Evolutionary conservation across 345 rosid species (phyloP).

Genomic region (Cardiospermum halicacabum): DNA sequence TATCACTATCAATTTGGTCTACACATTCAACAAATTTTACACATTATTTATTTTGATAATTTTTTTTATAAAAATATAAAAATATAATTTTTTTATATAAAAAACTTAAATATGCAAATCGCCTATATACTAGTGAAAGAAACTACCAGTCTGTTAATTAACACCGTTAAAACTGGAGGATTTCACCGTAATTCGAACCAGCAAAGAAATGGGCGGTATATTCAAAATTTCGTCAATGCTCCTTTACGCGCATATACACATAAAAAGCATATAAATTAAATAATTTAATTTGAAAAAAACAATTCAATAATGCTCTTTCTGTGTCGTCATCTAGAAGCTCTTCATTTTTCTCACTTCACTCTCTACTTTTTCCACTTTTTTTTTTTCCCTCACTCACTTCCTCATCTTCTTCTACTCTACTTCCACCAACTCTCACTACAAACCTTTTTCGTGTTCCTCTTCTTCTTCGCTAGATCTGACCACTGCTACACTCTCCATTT

Average conservation of each 20-base stretch:
- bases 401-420: constrained; percentile 1
- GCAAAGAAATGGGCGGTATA: not conserved
- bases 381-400: not conserved
- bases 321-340: constrained; percentile 5
- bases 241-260: too few species aligned
- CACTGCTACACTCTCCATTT: constrained; percentile 3
- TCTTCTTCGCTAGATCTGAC: constrained; percentile 22
- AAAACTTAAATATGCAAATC: too few species aligned
- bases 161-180: too few species aligned
- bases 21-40: too few species aligned
- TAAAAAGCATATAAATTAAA: too few species aligned
- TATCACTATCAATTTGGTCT: too few species aligned
- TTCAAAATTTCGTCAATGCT: constrained; percentile 3
- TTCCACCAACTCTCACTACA: not conserved
- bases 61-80: too few species aligned
- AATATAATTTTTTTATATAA: too few species aligned
- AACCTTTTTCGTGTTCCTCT: too few species aligned
- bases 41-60: too few species aligned
- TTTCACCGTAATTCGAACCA: not conserved
- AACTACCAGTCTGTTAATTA: too few species aligned
- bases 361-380: not conserved
- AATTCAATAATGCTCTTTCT: not conserved
- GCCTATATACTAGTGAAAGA: too few species aligned
- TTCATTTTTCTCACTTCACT: not conserved
- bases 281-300: not conserved